phyloP scores from a whole-genome alignment of 2,329 filamentous ascomycete genomes.

The Colletotrichum euphorbiae region DNA sequence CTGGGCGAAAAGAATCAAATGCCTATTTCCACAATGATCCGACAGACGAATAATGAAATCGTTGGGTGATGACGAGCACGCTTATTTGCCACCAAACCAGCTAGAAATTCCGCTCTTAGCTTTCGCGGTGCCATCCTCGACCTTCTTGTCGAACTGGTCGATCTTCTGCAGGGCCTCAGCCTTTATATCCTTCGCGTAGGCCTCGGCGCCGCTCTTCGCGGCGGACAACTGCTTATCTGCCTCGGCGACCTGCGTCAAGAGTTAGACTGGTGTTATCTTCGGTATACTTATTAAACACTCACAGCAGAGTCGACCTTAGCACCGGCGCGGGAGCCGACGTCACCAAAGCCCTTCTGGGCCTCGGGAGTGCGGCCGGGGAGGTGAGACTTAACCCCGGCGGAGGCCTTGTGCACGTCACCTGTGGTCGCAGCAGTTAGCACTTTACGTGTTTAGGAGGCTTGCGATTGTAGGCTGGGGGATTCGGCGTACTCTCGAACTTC shows the following conservation, averaged over 20 bases:
- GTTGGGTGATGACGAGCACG: not conserved
- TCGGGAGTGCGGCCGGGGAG: conserved; percentile 72
- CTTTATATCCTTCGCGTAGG: conserved; percentile 71
- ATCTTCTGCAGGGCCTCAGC: conserved; percentile 77
- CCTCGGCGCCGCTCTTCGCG: conserved; percentile 70
- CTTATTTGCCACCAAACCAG: conserved; percentile 81
- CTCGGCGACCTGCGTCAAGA: conserved; percentile 65
- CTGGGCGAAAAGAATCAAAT: conserved; percentile 21
- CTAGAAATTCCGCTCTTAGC: conserved; percentile 85
- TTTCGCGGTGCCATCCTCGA: conserved; percentile 82
- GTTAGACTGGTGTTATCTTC: conserved; percentile 43
- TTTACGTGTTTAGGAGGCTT: not conserved
- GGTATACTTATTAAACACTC: conserved; percentile 49
- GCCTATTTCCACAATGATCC: conserved; percentile 14
- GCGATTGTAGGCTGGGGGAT: not conserved
- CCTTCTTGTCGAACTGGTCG: conserved; percentile 84
- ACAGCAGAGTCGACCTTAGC: conserved; percentile 77
- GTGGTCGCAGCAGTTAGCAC: conserved; percentile 13
- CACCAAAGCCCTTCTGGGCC: conserved; percentile 72
- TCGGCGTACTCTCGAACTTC: conserved; percentile 80
- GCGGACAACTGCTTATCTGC: conserved; percentile 72
- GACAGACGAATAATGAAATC: not conserved
- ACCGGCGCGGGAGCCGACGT: conserved; percentile 60
- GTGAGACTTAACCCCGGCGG: conserved; percentile 73
- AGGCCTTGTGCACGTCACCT: conserved; percentile 83